Evolutionary conservation across 768 basidiomycete species (phyloP).

Genomic region (Tylopilus cervinicoccineus): DNA sequence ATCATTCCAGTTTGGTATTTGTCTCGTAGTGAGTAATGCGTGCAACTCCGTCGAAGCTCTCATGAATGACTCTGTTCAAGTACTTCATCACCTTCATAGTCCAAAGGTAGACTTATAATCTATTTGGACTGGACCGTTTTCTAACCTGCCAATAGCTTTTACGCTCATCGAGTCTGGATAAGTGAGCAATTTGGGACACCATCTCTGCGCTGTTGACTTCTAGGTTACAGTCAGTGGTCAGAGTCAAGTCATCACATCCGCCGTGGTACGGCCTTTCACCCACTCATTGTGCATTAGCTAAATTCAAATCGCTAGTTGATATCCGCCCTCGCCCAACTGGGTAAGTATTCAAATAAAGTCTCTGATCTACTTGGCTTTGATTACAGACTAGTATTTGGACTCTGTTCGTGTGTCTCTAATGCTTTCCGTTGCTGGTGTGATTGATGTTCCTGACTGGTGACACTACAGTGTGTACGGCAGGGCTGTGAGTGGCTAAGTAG

Average conservation of each 20-base stretch:
- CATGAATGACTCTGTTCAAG: conserved; percentile 7
- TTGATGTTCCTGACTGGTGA: neutral
- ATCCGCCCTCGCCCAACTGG: conserved; percentile 6
- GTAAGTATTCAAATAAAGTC: conserved; percentile 1
- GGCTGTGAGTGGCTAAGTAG: conserved; percentile 3
- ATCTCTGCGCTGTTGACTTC: neutral
- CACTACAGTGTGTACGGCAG: conserved; percentile 1
- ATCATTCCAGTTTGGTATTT: neutral
- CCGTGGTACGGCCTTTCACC: conserved; percentile 12
- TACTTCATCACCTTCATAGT: conserved; percentile 18
- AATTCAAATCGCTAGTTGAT: conserved; percentile 6
- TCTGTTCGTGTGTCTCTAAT: conserved; percentile 8
- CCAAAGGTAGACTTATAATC: conserved; percentile 9
- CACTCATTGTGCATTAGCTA: neutral
- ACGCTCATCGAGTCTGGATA: conserved; percentile 26
- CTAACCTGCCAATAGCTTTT: conserved; percentile 16
- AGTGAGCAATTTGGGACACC: conserved; percentile 9
- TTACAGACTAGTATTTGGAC: conserved; percentile 10
- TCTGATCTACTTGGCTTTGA: neutral
- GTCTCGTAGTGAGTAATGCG: conserved; percentile 4
- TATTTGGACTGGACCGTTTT: neutral
- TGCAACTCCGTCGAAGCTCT: neutral
- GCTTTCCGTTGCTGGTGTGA: neutral
- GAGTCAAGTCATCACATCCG: conserved; percentile 13
- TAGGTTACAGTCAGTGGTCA: conserved; percentile 13